phyloP scores from a whole-genome alignment of 2,329 filamentous ascomycete species.

The Cladosporium sp. region DNA sequence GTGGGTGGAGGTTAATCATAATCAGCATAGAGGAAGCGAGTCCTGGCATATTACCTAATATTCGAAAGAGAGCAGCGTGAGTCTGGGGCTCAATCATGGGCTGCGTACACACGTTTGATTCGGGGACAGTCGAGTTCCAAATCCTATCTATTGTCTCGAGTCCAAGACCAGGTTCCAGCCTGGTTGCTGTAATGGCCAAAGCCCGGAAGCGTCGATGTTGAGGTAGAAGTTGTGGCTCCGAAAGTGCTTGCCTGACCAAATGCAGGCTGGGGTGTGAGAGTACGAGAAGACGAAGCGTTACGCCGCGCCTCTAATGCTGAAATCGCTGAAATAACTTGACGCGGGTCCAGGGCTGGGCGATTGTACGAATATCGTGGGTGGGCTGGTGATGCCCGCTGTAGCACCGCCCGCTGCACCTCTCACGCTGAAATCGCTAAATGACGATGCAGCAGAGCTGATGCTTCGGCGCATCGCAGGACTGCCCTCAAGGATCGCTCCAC shows the following conservation, averaged over 20 bases:
- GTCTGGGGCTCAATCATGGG: not conserved
- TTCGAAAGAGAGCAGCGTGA: not conserved
- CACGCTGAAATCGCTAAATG: not conserved
- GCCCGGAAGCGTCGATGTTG: not conserved
- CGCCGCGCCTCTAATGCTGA: not conserved
- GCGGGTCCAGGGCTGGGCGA: not conserved
- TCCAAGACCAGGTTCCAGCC: conserved; percentile 1
- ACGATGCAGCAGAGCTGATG: not conserved
- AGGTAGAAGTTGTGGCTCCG: not conserved
- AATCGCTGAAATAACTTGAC: not conserved
- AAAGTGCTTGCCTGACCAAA: not conserved
- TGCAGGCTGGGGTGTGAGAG: not conserved
- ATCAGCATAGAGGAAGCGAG: conserved; percentile 14
- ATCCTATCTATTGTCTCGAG: not conserved
- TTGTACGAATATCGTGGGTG: not conserved
- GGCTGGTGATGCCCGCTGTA: not conserved
- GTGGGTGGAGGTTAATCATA: not conserved
- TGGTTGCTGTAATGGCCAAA: conserved; percentile 3
- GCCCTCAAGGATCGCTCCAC: not conserved
- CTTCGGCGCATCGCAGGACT: not conserved
- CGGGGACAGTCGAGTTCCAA: not conserved
- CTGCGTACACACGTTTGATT: not conserved
- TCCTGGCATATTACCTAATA: not conserved
- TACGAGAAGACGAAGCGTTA: not conserved
- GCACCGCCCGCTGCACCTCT: not conserved